A percentile compares a stretch with the other conserved stretches of the same genome.
Evolutionary conservation across 2,329 filamentous ascomycete species (phyloP).

Genomic region (Ilyonectria destructans): DNA sequence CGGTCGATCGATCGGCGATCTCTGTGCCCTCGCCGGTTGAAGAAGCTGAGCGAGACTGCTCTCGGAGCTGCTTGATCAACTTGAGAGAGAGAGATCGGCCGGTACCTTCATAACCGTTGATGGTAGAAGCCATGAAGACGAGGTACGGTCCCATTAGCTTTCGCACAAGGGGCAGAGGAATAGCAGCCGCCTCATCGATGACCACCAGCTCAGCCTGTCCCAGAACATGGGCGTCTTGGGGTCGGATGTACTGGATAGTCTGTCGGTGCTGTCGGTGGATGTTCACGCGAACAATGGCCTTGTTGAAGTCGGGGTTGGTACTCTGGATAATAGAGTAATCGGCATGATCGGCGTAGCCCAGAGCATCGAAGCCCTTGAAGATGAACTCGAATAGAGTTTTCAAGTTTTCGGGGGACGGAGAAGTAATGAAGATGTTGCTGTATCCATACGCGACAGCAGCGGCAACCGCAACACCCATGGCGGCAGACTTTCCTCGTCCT

Average conservation of each 20-base stretch:
- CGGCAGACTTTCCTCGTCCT: constrained; percentile 97
- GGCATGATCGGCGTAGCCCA: constrained; percentile 94
- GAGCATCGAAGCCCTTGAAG: constrained; percentile 97
- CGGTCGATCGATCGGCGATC: constrained; percentile 85
- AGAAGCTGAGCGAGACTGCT: constrained; percentile 83
- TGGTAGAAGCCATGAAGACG: constrained; percentile 99
- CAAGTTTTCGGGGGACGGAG: constrained; percentile 96
- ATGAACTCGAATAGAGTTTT: constrained; percentile 99
- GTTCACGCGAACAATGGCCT: constrained; percentile 97
- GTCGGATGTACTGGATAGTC: constrained; percentile 98
- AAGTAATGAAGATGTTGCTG: constrained; percentile 99
- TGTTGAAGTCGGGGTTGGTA: constrained; percentile 98
- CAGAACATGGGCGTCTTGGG: constrained; percentile 94
- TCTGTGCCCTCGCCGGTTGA: constrained; percentile 74
- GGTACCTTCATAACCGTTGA: constrained; percentile 98
- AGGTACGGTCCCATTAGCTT: constrained; percentile 98
- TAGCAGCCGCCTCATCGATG: constrained; percentile 97
- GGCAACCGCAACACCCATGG: constrained; percentile 93
- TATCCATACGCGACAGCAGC: constrained; percentile 96
- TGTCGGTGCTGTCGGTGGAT: constrained; percentile 95
- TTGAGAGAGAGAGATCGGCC: constrained; percentile 95
- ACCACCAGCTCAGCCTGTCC: constrained; percentile 96
- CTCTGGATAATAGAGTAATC: constrained; percentile 99
- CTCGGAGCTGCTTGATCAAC: constrained; percentile 95
- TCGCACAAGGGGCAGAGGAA: constrained; percentile 90